Base-by-base conservation (phyloP, 2,329 filamentous ascomycete species). In the Paecilomyces dactylethromorphus region DNA sequence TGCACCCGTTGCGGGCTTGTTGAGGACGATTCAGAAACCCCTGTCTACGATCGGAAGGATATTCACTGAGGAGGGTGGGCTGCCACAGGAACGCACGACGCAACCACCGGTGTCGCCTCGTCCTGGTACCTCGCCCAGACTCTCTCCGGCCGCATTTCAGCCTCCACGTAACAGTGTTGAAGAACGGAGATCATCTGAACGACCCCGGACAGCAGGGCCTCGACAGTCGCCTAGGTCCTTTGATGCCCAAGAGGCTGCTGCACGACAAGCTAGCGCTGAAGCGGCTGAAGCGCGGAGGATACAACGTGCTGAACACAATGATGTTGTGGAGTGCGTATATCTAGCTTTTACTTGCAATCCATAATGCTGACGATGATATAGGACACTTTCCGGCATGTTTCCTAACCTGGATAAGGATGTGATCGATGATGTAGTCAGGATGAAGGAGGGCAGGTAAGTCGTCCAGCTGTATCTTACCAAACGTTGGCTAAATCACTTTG, bases 401-500 rank as follows among this genome's bases (percentile, higher is more conserved):
- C 94, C 94, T 0, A 92, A 95, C 70, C 79, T 99, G 55, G 94
- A 99, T 73, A 86, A 87, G 68, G 95, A 99, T 54, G 84, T 99
- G 39, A 97, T 99, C 70, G 92, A 92, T 68, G 94, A 99, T 77
- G 94, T 99, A 49, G 94, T 99, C 26, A 87, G 93, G 72, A 86
- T 95, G 78, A 97, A 99, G 77, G 88, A 97, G 75, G 95, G 94
- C 71, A 86, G 91, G 91, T 93, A 74, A 78, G 89, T 84, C 56
- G 54, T 57, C 35, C 22, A 54, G 35, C 31, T 57, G 51, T 15
- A 57, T 18, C 57, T 61, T 13, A 21, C 21, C 1, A 32, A n/a
- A 18, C 12, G 22, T 3, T 50, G 24, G 3, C 51, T 21, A 55
- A 57, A 63, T 68, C 55, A 67, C 49, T 18, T 55, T 33, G 60